Conservation (phyloP, 1,284 basidiomycete species). For the Singerocomus rubriflavus region DNA sequence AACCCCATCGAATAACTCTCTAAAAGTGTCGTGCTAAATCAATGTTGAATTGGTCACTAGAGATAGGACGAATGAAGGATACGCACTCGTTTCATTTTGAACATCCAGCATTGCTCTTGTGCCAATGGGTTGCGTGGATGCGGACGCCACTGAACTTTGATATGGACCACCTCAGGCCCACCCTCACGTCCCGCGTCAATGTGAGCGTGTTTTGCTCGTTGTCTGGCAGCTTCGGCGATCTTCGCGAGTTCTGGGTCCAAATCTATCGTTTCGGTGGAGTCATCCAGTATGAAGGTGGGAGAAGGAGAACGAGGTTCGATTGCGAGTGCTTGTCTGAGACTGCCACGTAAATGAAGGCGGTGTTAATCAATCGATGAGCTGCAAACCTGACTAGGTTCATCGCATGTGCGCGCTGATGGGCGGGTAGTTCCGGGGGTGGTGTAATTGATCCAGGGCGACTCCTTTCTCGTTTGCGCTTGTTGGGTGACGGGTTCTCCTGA, state of each 20-base stretch:
- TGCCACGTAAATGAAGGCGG: slow-evolving; percentile 13
- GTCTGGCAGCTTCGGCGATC: slow-evolving; percentile 44
- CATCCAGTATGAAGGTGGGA: slow-evolving; percentile 43
- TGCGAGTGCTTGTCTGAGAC: slow-evolving; percentile 45
- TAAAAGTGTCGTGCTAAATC: slow-evolving; percentile 58
- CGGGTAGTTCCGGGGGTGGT: slow-evolving; percentile 61
- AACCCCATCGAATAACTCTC: slow-evolving; percentile 54
- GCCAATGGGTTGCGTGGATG: slow-evolving; percentile 53
- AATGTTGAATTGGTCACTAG: not conserved
- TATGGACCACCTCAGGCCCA: slow-evolving; percentile 43
- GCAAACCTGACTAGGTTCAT: slow-evolving; percentile 56
- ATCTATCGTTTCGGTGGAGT: slow-evolving; percentile 47
- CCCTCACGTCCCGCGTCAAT: slow-evolving; percentile 27
- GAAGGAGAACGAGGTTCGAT: slow-evolving; percentile 41
- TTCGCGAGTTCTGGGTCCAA: slow-evolving; percentile 59
- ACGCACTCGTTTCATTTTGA: slow-evolving; percentile 58
- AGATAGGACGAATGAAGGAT: not conserved
- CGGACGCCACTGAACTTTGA: slow-evolving; percentile 59
- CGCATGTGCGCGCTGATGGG: slow-evolving; percentile 49
- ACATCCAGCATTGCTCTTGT: slow-evolving; percentile 43
- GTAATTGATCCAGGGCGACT: slow-evolving; percentile 70
- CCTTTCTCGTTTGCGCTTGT: slow-evolving; percentile 44
- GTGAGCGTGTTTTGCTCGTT: slow-evolving; percentile 16
- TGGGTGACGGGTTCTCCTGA: slow-evolving; percentile 13
- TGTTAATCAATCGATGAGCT: not conserved